Evolutionary conservation across 164 flowering plant genomes (phyloP), one percentile per base, ranked within the genome.

Genomic region (Nymphaea thermarum): DNA sequence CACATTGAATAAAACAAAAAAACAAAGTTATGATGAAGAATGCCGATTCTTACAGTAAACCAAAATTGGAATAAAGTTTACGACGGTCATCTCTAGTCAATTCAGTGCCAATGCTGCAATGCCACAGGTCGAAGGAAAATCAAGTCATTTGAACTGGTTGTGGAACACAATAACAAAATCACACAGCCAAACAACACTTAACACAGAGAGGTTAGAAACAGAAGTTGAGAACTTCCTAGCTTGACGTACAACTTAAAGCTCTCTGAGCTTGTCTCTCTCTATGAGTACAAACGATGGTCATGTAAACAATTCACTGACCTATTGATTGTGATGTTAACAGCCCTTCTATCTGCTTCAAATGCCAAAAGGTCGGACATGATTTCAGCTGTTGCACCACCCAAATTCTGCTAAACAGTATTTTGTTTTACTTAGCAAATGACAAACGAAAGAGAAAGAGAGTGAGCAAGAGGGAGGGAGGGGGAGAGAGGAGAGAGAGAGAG

Each of bases 291-390:
- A 25, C 1, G 36, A 51, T 51, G 3, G 57, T 8, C 15, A 15
- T 51, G 57, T 15, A 51, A 8, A 4, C 57, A 51, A 0, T 51
- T 51, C 8, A 44, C 5, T 15, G 43, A 81, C 99, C 99, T 95
- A 77, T 95, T 92, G 57, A 95, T 92, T 65, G 93, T 87, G 71
- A 95, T 95, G 77, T 92, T 92, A 51, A 95, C 94, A 73, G 98
- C 96, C 73, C 99, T 92, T 78, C 98, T 80, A 70, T 95, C 99
- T 65, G 99, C 99, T 81, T 95, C 99, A 81, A 95, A 95, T 44
- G 99, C 73, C 53, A 95, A 87, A 62, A 95, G 90, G 76, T 95
- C 97, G 73, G 95, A 90, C 98, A 95, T 95, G 67, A 95, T 95
- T 78, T 87, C 98, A 45, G 88, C 89, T 63, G 99, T 92, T 44